phyloP scores from a whole-genome alignment of 805 yeast species.

The Pichia manshurica region DNA sequence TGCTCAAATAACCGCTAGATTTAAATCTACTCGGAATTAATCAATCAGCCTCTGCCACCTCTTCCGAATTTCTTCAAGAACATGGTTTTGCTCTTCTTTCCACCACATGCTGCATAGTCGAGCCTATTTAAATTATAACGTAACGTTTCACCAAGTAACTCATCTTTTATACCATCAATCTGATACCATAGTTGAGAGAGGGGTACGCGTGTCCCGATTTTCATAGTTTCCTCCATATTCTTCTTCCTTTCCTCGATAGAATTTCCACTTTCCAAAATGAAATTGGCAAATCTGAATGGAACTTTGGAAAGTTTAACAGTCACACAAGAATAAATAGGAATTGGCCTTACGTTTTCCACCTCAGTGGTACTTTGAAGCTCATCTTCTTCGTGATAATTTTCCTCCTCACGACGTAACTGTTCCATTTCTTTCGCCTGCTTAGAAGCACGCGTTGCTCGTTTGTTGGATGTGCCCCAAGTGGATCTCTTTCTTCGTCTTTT shows the following conservation, averaged over 20 bases:
- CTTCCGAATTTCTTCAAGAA: conserved; percentile 9
- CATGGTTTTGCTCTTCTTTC: conserved; percentile 16
- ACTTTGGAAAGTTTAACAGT: conserved; percentile 63
- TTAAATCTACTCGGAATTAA: too few species aligned
- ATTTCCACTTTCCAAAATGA: conserved; percentile 60
- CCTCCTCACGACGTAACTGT: conserved; percentile 15
- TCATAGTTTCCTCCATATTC: conserved; percentile 56
- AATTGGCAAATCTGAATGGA: conserved; percentile 58
- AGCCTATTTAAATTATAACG: conserved; percentile 47
- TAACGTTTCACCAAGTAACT: conserved; percentile 54
- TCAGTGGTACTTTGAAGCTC: conserved; percentile 24
- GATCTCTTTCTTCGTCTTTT: conserved; percentile 22
- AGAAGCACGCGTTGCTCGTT: conserved; percentile 25
- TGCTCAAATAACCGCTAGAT: too few species aligned
- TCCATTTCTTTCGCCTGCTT: conserved; percentile 13
- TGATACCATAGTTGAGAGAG: conserved; percentile 77
- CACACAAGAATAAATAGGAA: conserved; percentile 49
- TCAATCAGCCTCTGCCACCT: conserved; percentile 4
- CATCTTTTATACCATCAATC: conserved; percentile 70
- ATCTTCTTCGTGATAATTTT: conserved; percentile 18
- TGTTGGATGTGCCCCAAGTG: conserved; percentile 24
- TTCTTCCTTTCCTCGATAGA: conserved; percentile 49
- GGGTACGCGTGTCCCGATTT: conserved; percentile 53
- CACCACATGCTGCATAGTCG: conserved; percentile 32
- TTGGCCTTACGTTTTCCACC: conserved; percentile 38